Base-by-base conservation (phyloP, 768 basidiomycete genomes). In the Boletus vinaceobasis region DNA sequence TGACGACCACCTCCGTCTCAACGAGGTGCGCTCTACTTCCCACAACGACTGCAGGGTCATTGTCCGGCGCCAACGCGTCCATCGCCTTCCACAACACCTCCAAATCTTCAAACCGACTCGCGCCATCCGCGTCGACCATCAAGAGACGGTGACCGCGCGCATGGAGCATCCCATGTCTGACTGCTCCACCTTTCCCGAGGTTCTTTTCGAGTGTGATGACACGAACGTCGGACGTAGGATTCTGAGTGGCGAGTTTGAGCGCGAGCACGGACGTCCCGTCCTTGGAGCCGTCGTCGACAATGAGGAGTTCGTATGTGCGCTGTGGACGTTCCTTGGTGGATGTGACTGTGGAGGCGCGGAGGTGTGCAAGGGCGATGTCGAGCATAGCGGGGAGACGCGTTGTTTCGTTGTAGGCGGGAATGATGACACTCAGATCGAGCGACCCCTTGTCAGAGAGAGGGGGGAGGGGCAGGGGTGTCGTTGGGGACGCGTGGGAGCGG, bases 81-180 rank as follows among this genome's bases (percentile, higher is more conserved):
- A 95, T 86, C 27, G 80, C 80, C 15, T 73, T 73, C 83, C 93
- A 91, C 27, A 98, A 73, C n/a, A 75, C 65, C 60, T 91, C 88
- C 19, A 98, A 68, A 65, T 97, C 95, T 43, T 82, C 78, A 63
- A 98, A 94, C 44, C 85, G 79, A 56, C 92, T 94, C 33, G 95
- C 95, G 5, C 90, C 95, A 61, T 98, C 95, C 8, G 95, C 95
- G 65, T 98, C 95, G 40, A 87, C 95, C 83, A 97, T 93, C 49
- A 98, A 73, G 43, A 97, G 74, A 10, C 90, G 75, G 60, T 77
- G 72, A 7, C 95, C 95, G 4, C 90, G 79, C 8, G 84, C 80
- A 64, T 88, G 85, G 59, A 95, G 69, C 83, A 95, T 90, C 35
- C 95, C 94, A 72, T 97, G 95, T 33, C 88, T 78, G 23, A 97